Percentiles rank a stretch among this genome's conserved stretches.
Evolutionary conservation across 495 filamentous ascomycete species (phyloP).

Genomic region (Daldinia decipiens): DNA sequence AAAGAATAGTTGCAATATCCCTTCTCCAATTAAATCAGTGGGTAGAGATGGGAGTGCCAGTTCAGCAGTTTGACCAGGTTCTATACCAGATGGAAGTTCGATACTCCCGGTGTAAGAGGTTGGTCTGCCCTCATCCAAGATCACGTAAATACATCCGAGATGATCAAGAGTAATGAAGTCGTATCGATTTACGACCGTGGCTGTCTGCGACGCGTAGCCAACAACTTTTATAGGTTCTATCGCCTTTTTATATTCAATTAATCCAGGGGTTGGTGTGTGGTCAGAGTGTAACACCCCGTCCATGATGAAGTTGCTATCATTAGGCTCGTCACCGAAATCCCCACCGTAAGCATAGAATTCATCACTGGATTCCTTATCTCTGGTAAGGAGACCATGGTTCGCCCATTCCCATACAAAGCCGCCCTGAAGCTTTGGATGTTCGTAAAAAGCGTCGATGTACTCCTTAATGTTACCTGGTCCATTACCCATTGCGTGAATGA

Average conservation of each 20-base stretch:
- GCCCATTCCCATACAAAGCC: conserved; percentile 82
- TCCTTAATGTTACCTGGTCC: conserved; percentile 73
- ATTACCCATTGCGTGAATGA: conserved; percentile 77
- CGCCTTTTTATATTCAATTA: conserved; percentile 70
- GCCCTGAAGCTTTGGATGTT: conserved; percentile 68
- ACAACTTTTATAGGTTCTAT: conserved; percentile 63
- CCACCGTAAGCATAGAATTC: conserved; percentile 73
- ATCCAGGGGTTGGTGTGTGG: conserved; percentile 67
- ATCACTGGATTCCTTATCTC: conserved; percentile 58
- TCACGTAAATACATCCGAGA: conserved; percentile 47
- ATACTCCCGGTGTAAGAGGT: conserved; percentile 29
- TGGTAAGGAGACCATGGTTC: conserved; percentile 71
- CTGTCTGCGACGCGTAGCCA: conserved; percentile 34
- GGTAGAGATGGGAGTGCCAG: conserved; percentile 16
- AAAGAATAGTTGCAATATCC: conserved; percentile 35
- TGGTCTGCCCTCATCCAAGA: conserved; percentile 41
- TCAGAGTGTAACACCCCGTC: conserved; percentile 69
- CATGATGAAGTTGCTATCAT: conserved; percentile 73
- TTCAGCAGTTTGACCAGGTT: conserved; percentile 36
- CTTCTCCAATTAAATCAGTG: conserved; percentile 23
- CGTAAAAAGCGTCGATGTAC: conserved; percentile 69
- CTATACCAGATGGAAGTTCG: conserved; percentile 32
- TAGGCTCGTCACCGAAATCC: conserved; percentile 73
- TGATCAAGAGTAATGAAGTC: conserved; percentile 64
- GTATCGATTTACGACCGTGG: conserved; percentile 59